Base-by-base conservation (phyloP, 75 land plant genomes). In the Pseudotsuga menziesii region DNA sequence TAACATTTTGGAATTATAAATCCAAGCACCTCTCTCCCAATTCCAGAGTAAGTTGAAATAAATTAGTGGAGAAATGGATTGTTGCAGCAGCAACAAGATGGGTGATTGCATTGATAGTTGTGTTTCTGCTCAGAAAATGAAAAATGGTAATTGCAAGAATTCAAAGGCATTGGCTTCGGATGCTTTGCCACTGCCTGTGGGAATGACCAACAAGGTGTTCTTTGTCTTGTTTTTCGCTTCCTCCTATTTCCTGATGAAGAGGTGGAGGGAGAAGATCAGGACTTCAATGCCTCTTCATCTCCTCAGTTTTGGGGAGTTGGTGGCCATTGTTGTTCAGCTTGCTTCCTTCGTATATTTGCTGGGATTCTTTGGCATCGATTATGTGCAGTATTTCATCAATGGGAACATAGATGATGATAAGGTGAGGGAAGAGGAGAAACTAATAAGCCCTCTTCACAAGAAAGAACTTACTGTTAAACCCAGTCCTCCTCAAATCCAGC, bases 241-340 rank as follows among this genome's bases (percentile, higher is more conserved):
- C 1, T 82, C 84, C 15, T 86, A 88, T 80, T 89, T 75, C 78
- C 82, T 94, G 52, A 84, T 94, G 86, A 76, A 82, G 26, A 81
- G 92, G 25, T 95, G 98, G 98, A 63, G 96, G 66, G 98, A 95
- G 70, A 95, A 95, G 88, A 89, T 88, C 85, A 82, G 93, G 54
- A 82, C 77, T 55, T 86, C 89, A 7, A 83, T 85, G 8, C 96
- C 94, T 9, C 85, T 95, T 44, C 94, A 91, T 78, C 77, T 91
- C 78, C 73, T 93, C 62, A 80, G 79, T 70, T 48, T 91, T 44
- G 84, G 82, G 15, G 96, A 91, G 83, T 82, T 91, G 29, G 75
- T 78, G 36, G 89, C 90, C 74, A 55, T 93, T 41, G 16, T 95
- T 41, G 79, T 85, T 35, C 81, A 89, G 79, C 57, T 92, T 58